Evolutionary conservation across 192 early-diverging fungal species (phyloP), one percentile per base, ranked within the genome.

Genomic region (Chytriomyces sp.): DNA sequence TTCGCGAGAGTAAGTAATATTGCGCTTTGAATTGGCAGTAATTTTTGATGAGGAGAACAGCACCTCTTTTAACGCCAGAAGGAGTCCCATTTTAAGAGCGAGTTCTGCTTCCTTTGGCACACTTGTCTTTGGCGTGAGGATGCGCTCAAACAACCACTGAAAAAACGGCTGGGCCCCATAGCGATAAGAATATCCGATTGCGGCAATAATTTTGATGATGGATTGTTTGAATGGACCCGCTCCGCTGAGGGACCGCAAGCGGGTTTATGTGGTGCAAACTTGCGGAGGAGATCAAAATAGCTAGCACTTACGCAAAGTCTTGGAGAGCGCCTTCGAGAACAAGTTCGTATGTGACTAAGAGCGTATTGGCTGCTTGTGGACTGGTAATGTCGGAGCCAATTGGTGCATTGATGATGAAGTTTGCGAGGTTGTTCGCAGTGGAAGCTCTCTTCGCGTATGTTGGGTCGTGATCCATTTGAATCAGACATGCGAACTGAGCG

Each of bases 401-500:
- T 18, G 57, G 66, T 11, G 73, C 65, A 44, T 26, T 16, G 8
- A 53, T 16, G 13, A 76, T 67, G 49, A n/a, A 61, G 24, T 49
- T 61, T 5, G 47, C 47, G 16, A 80, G 47, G n/a, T 80, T 23
- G 24, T 68, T 61, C 16, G 73, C 79, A 70, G 57, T 63, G 6
- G 59, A 49, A 6, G 62, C 69, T 13, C 79, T 63, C 43, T 50
- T 65, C 20, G 72, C 13, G 59, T 79, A 81, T 13, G 53, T 50
- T 43, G 48, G 66, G 46, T 72, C 75, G 24, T 62, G 23, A 20
- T 78, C 60, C 53, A 72, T 28, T 7, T 46, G 59, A 50, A 79
- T 75, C 64, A 66, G n/a, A 10, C 66, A 48, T 6, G 6, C n/a
- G 43, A 76, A 78, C 24, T 78, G 53, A 70, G 28, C 20, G 50